Percentiles rank a stretch among this genome's conserved stretches.
phyloP scores from a whole-genome alignment of 2,329 filamentous ascomycete genomes.

The Arthroderma sp. region DNA sequence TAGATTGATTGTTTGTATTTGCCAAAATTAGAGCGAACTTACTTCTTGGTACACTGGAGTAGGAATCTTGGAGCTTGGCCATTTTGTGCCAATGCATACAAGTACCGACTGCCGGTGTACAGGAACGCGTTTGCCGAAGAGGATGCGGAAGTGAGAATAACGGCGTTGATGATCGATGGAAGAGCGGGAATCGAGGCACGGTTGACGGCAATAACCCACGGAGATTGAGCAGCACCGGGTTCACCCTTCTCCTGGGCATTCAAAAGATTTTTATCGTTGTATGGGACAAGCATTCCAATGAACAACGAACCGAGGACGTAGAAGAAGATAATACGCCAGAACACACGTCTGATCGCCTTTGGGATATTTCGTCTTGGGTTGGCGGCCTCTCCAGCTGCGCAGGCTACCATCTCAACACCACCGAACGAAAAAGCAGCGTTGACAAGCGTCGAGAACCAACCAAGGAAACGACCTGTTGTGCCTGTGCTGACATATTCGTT shows the following conservation, averaged over 20 bases:
- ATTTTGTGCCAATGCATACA: slow-evolving; percentile 37
- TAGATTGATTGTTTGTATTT: slow-evolving; percentile 16
- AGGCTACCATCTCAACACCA: slow-evolving; percentile 38
- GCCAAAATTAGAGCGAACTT: slow-evolving; percentile 26
- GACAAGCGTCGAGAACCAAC: slow-evolving; percentile 40
- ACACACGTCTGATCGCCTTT: slow-evolving; percentile 41
- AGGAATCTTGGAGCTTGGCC: slow-evolving; percentile 41
- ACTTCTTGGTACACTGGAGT: slow-evolving; percentile 34
- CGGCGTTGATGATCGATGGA: slow-evolving; percentile 61
- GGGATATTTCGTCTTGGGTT: slow-evolving; percentile 42
- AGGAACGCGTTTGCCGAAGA: slow-evolving; percentile 58
- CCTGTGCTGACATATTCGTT: slow-evolving; percentile 50
- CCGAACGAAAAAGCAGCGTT: slow-evolving; percentile 26
- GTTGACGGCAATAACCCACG: slow-evolving; percentile 59
- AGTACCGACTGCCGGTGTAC: slow-evolving; percentile 39
- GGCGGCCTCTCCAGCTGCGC: slow-evolving; percentile 43
- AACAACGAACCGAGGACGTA: slow-evolving; percentile 45
- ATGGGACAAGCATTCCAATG: slow-evolving; percentile 54
- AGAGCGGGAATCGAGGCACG: slow-evolving; percentile 55
- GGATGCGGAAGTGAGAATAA: slow-evolving; percentile 60
- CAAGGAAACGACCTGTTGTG: slow-evolving; percentile 49
- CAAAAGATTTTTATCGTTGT: slow-evolving; percentile 40
- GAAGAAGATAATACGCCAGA: slow-evolving; percentile 44
- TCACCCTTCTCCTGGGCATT: slow-evolving; percentile 41
- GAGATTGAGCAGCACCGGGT: slow-evolving; percentile 49